Conservation (phyloP, 257 asterid species). For the Lycium barbarum region DNA sequence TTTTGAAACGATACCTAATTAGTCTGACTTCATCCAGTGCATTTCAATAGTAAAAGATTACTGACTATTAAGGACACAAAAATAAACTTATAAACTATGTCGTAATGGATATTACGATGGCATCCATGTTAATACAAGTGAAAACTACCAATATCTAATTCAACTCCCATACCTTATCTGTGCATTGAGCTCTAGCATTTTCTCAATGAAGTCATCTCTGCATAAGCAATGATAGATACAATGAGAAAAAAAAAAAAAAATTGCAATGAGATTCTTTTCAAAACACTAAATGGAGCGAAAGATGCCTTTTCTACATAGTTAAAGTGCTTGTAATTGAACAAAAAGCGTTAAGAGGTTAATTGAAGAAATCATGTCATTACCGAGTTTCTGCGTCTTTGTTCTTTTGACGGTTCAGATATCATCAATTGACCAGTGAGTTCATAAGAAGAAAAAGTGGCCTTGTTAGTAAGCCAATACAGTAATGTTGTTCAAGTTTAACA, state of each 20-base stretch:
- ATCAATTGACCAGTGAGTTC: conserved; percentile 5
- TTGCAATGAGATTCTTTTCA: neutral
- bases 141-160: too few relatives aligned
- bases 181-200: conserved; percentile 74
- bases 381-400: conserved; percentile 59
- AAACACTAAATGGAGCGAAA: neutral
- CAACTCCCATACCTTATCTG: conserved; percentile 63
- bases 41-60: neutral
- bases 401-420: conserved; percentile 52
- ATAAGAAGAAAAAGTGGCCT: neutral
- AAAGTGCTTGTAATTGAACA: neutral
- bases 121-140: too few relatives aligned
- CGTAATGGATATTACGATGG: too few relatives aligned
- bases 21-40: neutral
- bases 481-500: conserved; percentile 17
- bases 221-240: conserved; percentile 33
- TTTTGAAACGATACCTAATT: neutral
- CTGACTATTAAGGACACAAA: neutral
- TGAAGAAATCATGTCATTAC: conserved; percentile 40
- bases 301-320: neutral
- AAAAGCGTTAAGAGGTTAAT: neutral
- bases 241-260: neutral
- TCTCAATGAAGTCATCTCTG: conserved; percentile 73
- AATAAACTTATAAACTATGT: too few relatives aligned
- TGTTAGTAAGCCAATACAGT: neutral